Base-by-base conservation (phyloP, 768 basidiomycete genomes). In the Lactarius indigo region DNA sequence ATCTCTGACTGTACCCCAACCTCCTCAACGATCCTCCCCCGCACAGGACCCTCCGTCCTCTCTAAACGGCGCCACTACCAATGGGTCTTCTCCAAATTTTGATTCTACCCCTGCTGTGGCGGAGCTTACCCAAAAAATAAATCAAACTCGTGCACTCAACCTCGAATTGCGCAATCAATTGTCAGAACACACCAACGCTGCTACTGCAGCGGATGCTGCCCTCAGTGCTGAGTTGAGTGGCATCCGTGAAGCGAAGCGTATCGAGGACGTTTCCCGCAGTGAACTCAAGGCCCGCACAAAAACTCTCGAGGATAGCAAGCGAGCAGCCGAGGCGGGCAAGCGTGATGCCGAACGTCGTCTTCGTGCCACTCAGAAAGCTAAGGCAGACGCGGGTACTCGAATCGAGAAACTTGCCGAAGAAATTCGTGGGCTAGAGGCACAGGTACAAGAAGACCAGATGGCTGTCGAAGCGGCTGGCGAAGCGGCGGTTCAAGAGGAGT, bases 341-440 rank as follows among this genome's bases (percentile, higher is more conserved):
- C 84, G 87, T 55, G 96, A 98, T 57, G 93, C 90, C 5, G 96
- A 98, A 77, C 94, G 92, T 80, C 88, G 88, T 71, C 82, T 96
- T 66, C 90, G 87, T 72, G 80, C 82, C n/a, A 86, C 85, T 18
- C 86, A 87, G 74, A 81, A 74, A 52, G 79, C 83, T 67, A 85
- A 89, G 39, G 88, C 91, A 72, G 87, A 81, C 63, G 84, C 89
- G 0, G 79, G 75, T 26, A 82, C 81, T 71, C 81, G 84, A 50
- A 89, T 91, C 57, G 77, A 77, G 66, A 76, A 77, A 59, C 72
- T 92, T 56, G 83, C 82, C 60, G 80, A 84, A 54, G 83, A 83
- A 28, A 82, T 85, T 69, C 74, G 73, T 23, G 83, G 84, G 61
- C 89, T 91, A 71, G 82, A 80, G 70, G 79, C 69, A 39, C 70